Conservation (phyloP, 495 filamentous ascomycete species). For the Arthonia radiata region DNA sequence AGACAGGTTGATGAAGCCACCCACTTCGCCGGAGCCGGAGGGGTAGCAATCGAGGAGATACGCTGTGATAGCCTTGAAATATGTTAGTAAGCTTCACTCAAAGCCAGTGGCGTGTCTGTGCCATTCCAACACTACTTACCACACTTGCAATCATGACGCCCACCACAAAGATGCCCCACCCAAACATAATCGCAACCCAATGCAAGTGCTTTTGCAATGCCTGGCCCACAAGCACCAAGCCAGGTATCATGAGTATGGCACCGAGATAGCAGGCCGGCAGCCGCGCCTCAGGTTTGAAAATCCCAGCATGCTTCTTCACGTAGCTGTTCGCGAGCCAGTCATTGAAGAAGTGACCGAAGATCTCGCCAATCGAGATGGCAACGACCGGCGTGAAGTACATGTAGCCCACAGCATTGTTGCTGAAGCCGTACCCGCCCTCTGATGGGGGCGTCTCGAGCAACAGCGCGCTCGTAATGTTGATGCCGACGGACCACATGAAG, state of each 20-base stretch:
- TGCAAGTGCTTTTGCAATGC: constrained; percentile 26
- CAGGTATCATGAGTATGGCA: constrained; percentile 23
- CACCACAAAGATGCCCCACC: constrained; percentile 29
- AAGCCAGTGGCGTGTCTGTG: too few species aligned
- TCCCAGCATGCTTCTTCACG: constrained; percentile 22
- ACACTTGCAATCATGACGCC: constrained; percentile 42
- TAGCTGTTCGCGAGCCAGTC: constrained; percentile 24
- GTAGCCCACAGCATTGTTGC: constrained; percentile 25
- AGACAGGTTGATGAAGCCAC: constrained; percentile 17
- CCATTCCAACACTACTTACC: too few species aligned
- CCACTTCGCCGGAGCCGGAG: constrained; percentile 29
- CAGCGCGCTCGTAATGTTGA: constrained; percentile 35
- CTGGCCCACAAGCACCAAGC: constrained; percentile 30
- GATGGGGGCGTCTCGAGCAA: constrained; percentile 21
- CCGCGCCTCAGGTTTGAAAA: constrained; percentile 33
- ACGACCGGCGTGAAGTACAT: constrained; percentile 37
- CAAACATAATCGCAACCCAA: constrained; percentile 28
- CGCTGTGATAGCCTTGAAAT: constrained; percentile 30
- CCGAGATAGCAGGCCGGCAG: constrained; percentile 24
- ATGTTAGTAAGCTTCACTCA: too few species aligned
- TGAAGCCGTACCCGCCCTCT: constrained; percentile 35
- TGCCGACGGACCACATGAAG: constrained; percentile 35
- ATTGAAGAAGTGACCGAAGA: constrained; percentile 33
- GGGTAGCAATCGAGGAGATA: constrained; percentile 36
- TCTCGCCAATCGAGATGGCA: constrained; percentile 25